These are phyloP conservation scores for Podospora pseudocomata DNA, from an alignment of 495 filamentous ascomycete genomes.

Conservation along the genomic window DNA sequence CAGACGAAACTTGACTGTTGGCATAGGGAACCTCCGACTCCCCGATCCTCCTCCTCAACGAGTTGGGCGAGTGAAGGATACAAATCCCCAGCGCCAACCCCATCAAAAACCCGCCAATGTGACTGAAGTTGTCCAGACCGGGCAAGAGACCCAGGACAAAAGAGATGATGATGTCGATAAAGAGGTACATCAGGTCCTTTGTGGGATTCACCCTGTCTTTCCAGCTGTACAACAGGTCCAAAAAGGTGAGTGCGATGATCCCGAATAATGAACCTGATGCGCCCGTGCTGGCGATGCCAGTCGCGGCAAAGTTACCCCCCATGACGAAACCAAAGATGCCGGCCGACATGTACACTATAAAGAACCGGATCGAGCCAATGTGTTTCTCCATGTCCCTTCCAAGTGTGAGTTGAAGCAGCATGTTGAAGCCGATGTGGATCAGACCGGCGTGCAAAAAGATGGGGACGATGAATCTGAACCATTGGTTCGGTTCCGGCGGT, in stretches of 20 bases:
- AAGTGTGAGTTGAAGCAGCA: conserved; percentile 82
- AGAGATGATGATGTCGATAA: conserved; percentile 79
- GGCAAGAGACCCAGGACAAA: conserved; percentile 91
- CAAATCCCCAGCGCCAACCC: conserved; percentile 82
- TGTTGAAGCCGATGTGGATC: conserved; percentile 92
- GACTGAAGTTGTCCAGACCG: conserved; percentile 93
- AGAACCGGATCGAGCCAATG: conserved; percentile 82
- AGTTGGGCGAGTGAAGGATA: conserved; percentile 79
- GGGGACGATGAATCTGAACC: conserved; percentile 92
- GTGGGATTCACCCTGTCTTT: conserved; percentile 65
- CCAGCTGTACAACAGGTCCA: conserved; percentile 94
- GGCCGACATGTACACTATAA: conserved; percentile 79
- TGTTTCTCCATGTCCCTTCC: conserved; percentile 85
- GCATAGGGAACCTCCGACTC: conserved; percentile 52
- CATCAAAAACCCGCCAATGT: conserved; percentile 95
- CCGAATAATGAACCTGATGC: conserved; percentile 90
- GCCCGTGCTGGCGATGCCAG: conserved; percentile 75
- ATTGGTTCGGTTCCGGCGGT: conserved; percentile 72
- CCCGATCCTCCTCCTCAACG: conserved; percentile 71
- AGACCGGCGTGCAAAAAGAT: conserved; percentile 94
- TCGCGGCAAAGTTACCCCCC: conserved; percentile 85
- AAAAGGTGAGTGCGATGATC: conserved; percentile 77
- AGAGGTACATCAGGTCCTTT: conserved; percentile 78
- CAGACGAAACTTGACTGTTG: conserved; percentile 35
- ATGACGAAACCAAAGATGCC: conserved; percentile 97